phyloP scores from a whole-genome alignment of 2,329 filamentous ascomycete species.

The Huntiella omanensis region DNA sequence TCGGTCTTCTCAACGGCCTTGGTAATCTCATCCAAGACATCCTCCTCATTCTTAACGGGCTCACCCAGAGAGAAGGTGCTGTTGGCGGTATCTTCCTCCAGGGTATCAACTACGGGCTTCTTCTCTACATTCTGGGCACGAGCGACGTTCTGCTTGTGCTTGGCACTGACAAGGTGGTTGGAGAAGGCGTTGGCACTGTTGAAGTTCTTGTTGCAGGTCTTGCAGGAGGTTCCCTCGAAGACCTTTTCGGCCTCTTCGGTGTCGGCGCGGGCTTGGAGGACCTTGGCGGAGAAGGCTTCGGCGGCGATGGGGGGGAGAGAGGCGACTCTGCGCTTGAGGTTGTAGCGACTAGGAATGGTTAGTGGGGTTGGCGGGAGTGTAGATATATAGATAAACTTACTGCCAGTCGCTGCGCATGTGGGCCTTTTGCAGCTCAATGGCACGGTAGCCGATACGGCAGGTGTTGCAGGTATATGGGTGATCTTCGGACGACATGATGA shows the following conservation, averaged over 20 bases:
- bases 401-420: constrained; percentile 99
- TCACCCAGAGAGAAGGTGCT: constrained; percentile 85
- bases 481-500: constrained; percentile 21
- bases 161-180: constrained; percentile 81
- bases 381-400: constrained; percentile 33
- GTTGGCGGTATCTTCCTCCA: constrained; percentile 64
- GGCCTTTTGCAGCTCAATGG: constrained; percentile 75
- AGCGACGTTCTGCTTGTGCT: constrained; percentile 43
- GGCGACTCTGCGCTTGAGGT: constrained; percentile 84
- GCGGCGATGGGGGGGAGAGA: constrained; percentile 79
- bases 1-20: constrained; percentile 60
- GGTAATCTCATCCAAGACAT: constrained; percentile 53
- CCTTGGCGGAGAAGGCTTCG: constrained; percentile 88
- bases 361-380: constrained; percentile 1
- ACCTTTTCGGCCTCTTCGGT: constrained; percentile 75
- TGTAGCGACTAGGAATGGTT: constrained; percentile 51
- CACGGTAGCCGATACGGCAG: constrained; percentile 90
- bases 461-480: constrained; percentile 98
- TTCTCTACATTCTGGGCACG: constrained; percentile 16
- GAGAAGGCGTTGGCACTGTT: constrained; percentile 91
- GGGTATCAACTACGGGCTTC: constrained; percentile 32
- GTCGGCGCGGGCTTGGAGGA: constrained; percentile 72
- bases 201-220: constrained; percentile 75
- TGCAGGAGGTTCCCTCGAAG: constrained; percentile 68
- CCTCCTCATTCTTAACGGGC: constrained; percentile 49